Base-by-base conservation (phyloP, 2,329 filamentous ascomycete species). In the Fusarium sp. region DNA sequence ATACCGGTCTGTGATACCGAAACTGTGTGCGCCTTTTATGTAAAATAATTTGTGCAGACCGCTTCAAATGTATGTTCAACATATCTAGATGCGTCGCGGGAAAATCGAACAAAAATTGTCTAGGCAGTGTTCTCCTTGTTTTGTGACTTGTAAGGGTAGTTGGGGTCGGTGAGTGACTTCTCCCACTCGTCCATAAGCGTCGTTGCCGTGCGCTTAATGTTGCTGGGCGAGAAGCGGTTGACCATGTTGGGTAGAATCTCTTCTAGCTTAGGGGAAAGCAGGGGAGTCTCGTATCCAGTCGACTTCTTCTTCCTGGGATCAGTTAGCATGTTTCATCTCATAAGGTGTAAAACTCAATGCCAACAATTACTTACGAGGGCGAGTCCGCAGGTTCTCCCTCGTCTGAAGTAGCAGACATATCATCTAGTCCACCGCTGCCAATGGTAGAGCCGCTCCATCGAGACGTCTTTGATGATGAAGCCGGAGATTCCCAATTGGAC, bases 111-210 rank as follows among this genome's bases (percentile, higher is more conserved):
- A 36, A 33, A 57, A 24, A 26, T 69, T 42, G 38, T 58, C 52
- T 74, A 75, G 59, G 67, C 70, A 21, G 57, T 69, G 60, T 80
- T 81, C 67, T 80, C 79, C 66, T 79, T 78, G 66, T 76, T 67
- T 21, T 65, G 70, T 31, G 59, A 47, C 39, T 73, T 69, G 65
- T 74, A 72, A 36, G 67, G 70, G 21, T 64, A 45, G 45, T 76
- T 74, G 13, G 79, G 77, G 10, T 77, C 69, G 7, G 73, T 70
- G 43, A 81, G 71, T 6, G 80, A 81, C 78, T 89, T 93, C 82
- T 98, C 95, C 93, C 94, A 97, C 76, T 97, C 94, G 69, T 90
- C 92, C 89, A 98, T 94, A 59, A 97, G 84, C 66, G 91, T 92
- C 36, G 90, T 92, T n/a, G 94, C 93, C 1, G 93, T 95, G 38